Conservation (phyloP, 768 basidiomycete genomes). For the Filobasidium wieringae region DNA sequence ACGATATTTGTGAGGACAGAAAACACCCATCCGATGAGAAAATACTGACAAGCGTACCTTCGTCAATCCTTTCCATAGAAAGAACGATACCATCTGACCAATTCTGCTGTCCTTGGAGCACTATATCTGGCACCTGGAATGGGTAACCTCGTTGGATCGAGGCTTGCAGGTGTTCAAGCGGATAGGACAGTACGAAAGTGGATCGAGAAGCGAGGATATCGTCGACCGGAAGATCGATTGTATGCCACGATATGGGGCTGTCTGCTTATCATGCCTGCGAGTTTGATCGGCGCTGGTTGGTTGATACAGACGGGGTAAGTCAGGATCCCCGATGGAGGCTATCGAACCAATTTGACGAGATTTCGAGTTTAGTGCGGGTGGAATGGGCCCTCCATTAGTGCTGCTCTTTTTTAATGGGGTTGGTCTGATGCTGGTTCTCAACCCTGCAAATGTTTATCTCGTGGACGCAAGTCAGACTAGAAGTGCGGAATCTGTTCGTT, state of each 20-base stretch:
- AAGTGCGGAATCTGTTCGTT: constrained; percentile 20
- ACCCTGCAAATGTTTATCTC: constrained; percentile 32
- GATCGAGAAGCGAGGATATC: constrained; percentile 31
- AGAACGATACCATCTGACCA: constrained; percentile 35
- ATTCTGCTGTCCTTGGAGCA: constrained; percentile 35
- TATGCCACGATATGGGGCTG: constrained; percentile 26
- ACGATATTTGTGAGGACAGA: constrained; percentile 26
- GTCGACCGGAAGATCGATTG: constrained; percentile 39
- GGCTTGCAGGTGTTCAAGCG: constrained; percentile 33
- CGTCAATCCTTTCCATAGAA: constrained; percentile 13
- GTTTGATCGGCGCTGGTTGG: constrained; percentile 31
- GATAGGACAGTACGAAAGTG: constrained; percentile 30
- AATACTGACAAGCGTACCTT: no score
- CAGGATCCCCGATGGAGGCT: neutral
- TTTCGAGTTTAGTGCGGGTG: constrained; percentile 21
- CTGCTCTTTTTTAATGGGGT: constrained; percentile 27
- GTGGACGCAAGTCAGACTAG: constrained; percentile 29
- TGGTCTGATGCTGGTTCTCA: constrained; percentile 29
- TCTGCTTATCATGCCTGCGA: constrained; percentile 27
- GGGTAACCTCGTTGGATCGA: constrained; percentile 36
- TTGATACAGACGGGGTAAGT: constrained; percentile 22
- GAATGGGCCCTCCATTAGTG: constrained; percentile 29
- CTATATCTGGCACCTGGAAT: constrained; percentile 36
- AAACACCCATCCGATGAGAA: no score
- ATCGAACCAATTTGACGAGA: neutral